Conservation (phyloP, 352 stramenopile species). For the Phytophthora boehmeriae region DNA sequence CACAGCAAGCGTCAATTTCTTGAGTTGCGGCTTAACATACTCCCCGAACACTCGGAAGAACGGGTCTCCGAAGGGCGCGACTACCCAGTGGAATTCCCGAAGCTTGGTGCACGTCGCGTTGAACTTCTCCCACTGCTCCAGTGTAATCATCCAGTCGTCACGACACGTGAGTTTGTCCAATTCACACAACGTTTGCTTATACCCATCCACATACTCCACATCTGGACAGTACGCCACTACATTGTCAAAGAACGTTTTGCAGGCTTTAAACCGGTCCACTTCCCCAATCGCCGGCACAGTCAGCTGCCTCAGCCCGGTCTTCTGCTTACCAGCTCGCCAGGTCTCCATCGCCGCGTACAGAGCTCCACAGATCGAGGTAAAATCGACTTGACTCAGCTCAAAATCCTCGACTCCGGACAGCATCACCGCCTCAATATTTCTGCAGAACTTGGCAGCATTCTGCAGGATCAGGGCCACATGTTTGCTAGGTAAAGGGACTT, state of each 20-base stretch:
- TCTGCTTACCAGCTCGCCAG: slow-evolving; percentile 23
- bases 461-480: slow-evolving; percentile 30
- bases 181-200: slow-evolving; percentile 38
- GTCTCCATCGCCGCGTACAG: slow-evolving; percentile 32
- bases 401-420: slow-evolving; percentile 15
- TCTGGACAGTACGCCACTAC: slow-evolving; percentile 33
- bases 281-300: slow-evolving; percentile 28
- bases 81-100: slow-evolving; percentile 46
- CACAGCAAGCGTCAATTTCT: slow-evolving; percentile 33
- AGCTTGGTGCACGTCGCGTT: slow-evolving; percentile 39
- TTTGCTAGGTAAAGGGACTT: slow-evolving; percentile 26
- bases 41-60: slow-evolving; percentile 50
- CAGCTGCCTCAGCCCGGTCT: slow-evolving; percentile 36
- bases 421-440: slow-evolving; percentile 31
- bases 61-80: slow-evolving; percentile 40
- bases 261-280: slow-evolving; percentile 17
- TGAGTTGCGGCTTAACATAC: slow-evolving; percentile 38
- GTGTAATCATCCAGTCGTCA: slow-evolving; percentile 32
- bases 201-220: slow-evolving; percentile 43
- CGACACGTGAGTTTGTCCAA: slow-evolving; percentile 41
- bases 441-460: slow-evolving; percentile 31
- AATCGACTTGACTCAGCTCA: slow-evolving; percentile 9
- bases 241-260: slow-evolving; percentile 32
- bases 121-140: slow-evolving; percentile 41
- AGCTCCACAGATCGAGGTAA: slow-evolving; percentile 26